These are phyloP conservation scores for Quercus gilva DNA, from an alignment of 306 rosid genomes.

Conservation along the genomic window DNA sequence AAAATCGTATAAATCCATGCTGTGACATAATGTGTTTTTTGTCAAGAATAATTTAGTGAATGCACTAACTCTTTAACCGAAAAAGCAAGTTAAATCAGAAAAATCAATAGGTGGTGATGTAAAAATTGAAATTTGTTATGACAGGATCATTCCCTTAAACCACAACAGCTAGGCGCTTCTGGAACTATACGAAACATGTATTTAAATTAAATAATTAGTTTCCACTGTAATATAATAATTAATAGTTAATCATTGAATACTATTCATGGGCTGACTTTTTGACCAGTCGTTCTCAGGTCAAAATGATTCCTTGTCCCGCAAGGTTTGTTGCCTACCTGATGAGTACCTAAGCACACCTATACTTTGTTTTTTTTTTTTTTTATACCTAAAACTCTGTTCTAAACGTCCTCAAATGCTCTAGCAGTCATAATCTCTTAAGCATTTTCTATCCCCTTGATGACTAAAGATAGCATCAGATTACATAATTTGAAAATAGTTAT, in stretches of 20 bases:
- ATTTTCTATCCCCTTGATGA: constrained; percentile 12
- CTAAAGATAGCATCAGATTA: constrained; percentile 2
- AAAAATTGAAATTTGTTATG: too few species aligned
- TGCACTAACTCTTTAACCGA: too few species aligned
- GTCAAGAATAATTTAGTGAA: too few species aligned
- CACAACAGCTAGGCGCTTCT: not conserved
- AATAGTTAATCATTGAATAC: not conserved
- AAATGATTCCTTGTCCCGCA: not conserved
- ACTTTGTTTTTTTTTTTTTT: not conserved
- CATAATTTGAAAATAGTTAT: not conserved
- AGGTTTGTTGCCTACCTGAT: not conserved
- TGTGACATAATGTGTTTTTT: too few species aligned
- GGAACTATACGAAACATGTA: not conserved
- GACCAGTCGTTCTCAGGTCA: not conserved
- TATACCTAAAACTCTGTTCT: too few species aligned
- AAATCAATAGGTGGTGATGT: too few species aligned
- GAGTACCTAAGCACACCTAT: not conserved
- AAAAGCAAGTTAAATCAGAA: too few species aligned
- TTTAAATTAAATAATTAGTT: not conserved
- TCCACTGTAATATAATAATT: not conserved
- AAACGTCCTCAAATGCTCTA: not conserved
- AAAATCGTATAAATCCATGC: too few species aligned
- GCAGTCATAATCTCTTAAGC: not conserved
- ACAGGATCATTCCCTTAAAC: too few species aligned
- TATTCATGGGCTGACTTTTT: constrained; percentile 10